Percentiles rank a stretch among this genome's conserved stretches.
phyloP scores from a whole-genome alignment of 805 yeast species.

The Monosporozyma siamensis region DNA sequence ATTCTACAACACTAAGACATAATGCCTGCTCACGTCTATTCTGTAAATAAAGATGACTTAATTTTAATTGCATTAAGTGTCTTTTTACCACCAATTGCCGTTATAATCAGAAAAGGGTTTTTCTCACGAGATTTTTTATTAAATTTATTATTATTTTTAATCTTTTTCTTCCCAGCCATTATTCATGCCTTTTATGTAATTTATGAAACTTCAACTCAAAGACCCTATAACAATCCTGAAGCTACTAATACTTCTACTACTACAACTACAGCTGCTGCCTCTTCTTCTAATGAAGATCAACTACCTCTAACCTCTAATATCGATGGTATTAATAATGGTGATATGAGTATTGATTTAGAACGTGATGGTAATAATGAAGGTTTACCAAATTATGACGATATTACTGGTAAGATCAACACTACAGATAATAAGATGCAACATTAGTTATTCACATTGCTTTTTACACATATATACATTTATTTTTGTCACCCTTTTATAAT shows the following conservation, averaged over 20 bases:
- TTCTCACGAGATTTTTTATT: constrained; percentile 16
- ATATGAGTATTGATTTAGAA: constrained; percentile 14
- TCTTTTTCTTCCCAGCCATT: constrained; percentile 21
- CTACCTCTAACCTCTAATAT: constrained; percentile 4
- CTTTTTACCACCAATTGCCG: constrained; percentile 21
- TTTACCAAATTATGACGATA: constrained; percentile 17
- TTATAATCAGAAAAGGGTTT: constrained; percentile 17
- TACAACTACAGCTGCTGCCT: background rate
- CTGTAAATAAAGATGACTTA: constrained; percentile 21
- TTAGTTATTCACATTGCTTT: constrained; percentile 1
- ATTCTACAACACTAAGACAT: too few species aligned
- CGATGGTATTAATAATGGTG: constrained; percentile 9
- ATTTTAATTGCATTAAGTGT: constrained; percentile 14
- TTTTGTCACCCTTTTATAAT: background rate
- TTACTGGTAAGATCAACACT: constrained; percentile 8
- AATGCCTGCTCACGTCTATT: constrained; percentile 4
- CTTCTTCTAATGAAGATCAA: constrained; percentile 3
- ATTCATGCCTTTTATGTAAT: constrained; percentile 21
- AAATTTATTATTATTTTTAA: constrained; percentile 13
- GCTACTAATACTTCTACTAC: background rate
- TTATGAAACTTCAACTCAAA: constrained; percentile 19
- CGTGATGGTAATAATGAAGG: constrained; percentile 4
- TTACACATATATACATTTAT: background rate
- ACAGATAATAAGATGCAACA: constrained; percentile 19
- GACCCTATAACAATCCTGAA: constrained; percentile 4